Percentiles rank a stretch among this genome's conserved stretches.
These are phyloP conservation scores for Tuber melanosporum DNA, from an alignment of 495 filamentous ascomycete species.

Conservation along the genomic window DNA sequence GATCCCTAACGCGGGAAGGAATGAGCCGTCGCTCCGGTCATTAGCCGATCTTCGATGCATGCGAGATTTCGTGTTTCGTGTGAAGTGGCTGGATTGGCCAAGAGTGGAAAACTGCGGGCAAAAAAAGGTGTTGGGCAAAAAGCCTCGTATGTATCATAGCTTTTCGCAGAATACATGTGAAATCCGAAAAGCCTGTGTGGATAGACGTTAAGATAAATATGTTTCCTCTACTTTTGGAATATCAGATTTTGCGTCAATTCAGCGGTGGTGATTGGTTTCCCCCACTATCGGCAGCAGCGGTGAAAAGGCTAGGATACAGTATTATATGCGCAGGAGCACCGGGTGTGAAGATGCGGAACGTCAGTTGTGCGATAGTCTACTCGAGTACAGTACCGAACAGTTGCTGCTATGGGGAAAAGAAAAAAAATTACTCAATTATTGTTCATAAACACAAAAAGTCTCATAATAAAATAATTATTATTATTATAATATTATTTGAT, in stretches of 20 bases:
- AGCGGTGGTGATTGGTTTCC: not conserved
- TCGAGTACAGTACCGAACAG: no score
- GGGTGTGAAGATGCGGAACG: not conserved
- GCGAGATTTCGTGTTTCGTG: not conserved
- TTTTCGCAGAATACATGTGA: not conserved
- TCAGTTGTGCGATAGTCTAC: not conserved
- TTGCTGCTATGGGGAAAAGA: not conserved
- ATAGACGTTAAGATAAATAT: not conserved
- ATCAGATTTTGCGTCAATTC: not conserved
- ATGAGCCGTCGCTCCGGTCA: not conserved
- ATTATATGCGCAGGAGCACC: not conserved
- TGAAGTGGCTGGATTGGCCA: not conserved
- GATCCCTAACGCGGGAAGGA: not conserved
- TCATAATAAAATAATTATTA: not conserved
- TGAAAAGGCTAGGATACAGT: not conserved
- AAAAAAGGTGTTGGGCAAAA: not conserved
- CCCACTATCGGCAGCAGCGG: not conserved
- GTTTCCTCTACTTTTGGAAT: not conserved
- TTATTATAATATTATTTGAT: no score
- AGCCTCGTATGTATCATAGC: not conserved
- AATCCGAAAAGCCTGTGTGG: not conserved
- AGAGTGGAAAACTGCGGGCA: not conserved
- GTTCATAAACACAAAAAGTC: not conserved
- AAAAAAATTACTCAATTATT: not conserved
- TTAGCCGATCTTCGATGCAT: conserved; percentile 2